Percentiles rank a stretch among this genome's conserved stretches.
phyloP scores from a whole-genome alignment of 768 basidiomycete species.

The Lentinus brumalis region DNA sequence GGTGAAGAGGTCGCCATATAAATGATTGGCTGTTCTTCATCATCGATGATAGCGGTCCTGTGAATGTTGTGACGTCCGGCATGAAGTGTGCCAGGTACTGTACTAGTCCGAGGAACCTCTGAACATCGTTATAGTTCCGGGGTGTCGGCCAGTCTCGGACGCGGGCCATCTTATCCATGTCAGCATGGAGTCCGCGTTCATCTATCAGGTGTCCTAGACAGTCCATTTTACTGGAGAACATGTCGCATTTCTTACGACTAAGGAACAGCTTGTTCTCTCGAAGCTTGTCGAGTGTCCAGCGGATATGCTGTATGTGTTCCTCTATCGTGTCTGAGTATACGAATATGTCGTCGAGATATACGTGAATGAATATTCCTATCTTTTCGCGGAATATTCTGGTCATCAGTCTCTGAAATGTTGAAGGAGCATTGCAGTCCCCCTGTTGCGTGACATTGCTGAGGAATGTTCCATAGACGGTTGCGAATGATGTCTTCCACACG shows the following conservation, averaged over 20 bases:
- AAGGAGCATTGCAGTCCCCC: slow-evolving; percentile 47
- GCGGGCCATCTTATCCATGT: slow-evolving; percentile 37
- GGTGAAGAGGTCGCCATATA: slow-evolving; percentile 22
- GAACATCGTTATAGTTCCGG: slow-evolving; percentile 36
- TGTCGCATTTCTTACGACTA: slow-evolving; percentile 35
- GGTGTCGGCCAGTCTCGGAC: slow-evolving; percentile 40
- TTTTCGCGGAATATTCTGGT: slow-evolving; percentile 40
- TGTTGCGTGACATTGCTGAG: slow-evolving; percentile 44
- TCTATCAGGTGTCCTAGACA: slow-evolving; percentile 45
- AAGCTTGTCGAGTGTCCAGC: slow-evolving; percentile 34
- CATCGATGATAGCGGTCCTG: slow-evolving; percentile 34
- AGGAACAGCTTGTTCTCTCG: slow-evolving; percentile 34
- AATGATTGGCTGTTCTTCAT: slow-evolving; percentile 31
- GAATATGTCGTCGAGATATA: slow-evolving; percentile 49
- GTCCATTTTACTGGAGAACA: slow-evolving; percentile 34
- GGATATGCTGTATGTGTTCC: slow-evolving; percentile 40
- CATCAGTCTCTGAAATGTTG: slow-evolving; percentile 50
- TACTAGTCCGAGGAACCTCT: slow-evolving; percentile 42
- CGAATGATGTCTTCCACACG: slow-evolving; percentile 36
- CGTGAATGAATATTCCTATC: slow-evolving; percentile 42
- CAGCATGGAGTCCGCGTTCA: slow-evolving; percentile 38
- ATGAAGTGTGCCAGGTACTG: slow-evolving; percentile 41
- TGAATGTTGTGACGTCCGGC: slow-evolving; percentile 37
- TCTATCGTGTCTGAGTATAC: slow-evolving; percentile 38
- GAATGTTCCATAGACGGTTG: slow-evolving; percentile 38